A percentile compares a stretch with the other conserved stretches of the same genome.
Conservation (phyloP, 345 rosid genomes). For the Draba incana region DNA sequence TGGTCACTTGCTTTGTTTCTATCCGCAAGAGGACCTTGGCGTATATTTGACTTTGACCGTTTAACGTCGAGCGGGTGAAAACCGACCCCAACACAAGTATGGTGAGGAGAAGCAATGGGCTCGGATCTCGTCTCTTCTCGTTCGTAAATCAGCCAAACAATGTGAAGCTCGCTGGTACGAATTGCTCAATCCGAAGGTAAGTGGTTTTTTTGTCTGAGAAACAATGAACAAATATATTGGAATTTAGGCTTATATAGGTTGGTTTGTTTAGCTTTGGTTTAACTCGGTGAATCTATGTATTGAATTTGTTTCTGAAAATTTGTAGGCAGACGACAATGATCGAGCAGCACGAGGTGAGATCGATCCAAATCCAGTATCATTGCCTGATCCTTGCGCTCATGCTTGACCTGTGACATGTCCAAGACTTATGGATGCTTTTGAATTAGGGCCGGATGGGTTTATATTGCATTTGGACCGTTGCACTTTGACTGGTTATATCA, state of each 20-base stretch:
- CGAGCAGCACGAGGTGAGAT: constrained; percentile 99
- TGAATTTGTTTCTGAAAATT: constrained; percentile 8
- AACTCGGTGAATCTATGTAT: neutral
- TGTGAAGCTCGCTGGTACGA: constrained; percentile 99
- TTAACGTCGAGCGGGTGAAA: too few relatives aligned
- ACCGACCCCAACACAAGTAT: too few relatives aligned
- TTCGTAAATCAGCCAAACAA: constrained; percentile 99
- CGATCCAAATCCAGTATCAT: constrained; percentile 95
- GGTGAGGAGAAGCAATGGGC: constrained; percentile 99
- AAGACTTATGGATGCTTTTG: too few relatives aligned
- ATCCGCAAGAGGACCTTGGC: too few relatives aligned
- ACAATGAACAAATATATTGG: neutral
- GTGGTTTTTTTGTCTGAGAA: neutral
- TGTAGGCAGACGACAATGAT: constrained; percentile 63
- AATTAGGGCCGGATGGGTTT: too few relatives aligned
- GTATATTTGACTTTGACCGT: too few relatives aligned
- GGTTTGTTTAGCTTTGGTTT: constrained; percentile 1
- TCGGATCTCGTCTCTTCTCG: constrained; percentile 90
- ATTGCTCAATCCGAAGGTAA: constrained; percentile 98
- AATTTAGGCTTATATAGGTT: constrained; percentile 21
- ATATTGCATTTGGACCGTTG: too few relatives aligned
- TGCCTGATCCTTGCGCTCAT: constrained; percentile 83
- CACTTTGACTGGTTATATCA: constrained; percentile 9
- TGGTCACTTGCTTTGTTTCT: too few relatives aligned
- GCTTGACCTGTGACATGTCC: constrained; percentile 36